Base-by-base conservation (phyloP, 352 stramenopile genomes). In the Phytophthora lateralis region DNA sequence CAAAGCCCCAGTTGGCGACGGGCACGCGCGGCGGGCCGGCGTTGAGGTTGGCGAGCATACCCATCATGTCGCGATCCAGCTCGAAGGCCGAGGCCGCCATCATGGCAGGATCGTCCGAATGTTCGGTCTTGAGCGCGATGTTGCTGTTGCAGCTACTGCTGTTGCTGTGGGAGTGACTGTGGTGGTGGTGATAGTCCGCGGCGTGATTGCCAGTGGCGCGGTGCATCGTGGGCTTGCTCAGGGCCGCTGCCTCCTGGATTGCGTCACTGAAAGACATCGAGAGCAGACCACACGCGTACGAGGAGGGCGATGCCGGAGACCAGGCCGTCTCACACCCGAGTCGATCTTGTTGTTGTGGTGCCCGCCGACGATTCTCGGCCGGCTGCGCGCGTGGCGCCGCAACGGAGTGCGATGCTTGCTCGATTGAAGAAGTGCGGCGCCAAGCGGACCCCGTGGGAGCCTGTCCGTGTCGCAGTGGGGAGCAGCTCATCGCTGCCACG, bases 21-120 rank as follows among this genome's bases (percentile, higher is more conserved):
- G 55, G 27, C 10, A 45, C 34, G 6, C 32, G 52, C 4, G 60
- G 48, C 15, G 60, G 66, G 2, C 47, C 61, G 14, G 43, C 39
- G 30, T 62, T 71, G 41, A 75, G 61, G 47, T 63, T 65, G 34
- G 54, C 44, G 14, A 75, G 67, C 62, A 75, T 75, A 17, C 63
- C 54, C 57, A 72, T 69, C 67, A 75, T 75, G 27, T 69, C 62
- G 21, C 34, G 67, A 21, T 75, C 67, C 24, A 75, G 49, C 52
- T 69, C 66, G 60, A 52, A 62, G 38, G 24, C 15, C 18, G 60
- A 37, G 11, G 49, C 29, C 6, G 47, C 45, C 30, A 59, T 61
- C 55, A 58, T 55, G n/a, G 46, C 47, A 1, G 35, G 39, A 46
- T 51, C 59, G 27, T 47, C 21, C 34, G 37, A 18, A 3, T 7